phyloP scores from a whole-genome alignment of 2,329 filamentous ascomycete genomes.

The Talaromyces sp. region DNA sequence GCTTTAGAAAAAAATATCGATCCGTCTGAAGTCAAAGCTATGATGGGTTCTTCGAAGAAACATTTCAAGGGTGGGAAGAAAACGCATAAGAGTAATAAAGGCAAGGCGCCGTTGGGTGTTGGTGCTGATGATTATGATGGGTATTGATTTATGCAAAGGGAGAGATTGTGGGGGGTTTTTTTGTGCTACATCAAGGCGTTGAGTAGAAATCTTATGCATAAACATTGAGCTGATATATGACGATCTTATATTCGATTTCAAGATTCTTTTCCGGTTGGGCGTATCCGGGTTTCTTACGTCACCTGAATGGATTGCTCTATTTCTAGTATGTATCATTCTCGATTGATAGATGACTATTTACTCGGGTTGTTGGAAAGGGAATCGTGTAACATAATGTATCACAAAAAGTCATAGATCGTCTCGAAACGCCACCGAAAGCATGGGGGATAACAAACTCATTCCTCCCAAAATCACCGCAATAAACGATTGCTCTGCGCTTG shows the following conservation, averaged over 20 bases:
- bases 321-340: neutral
- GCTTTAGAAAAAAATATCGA: slow-evolving; percentile 84
- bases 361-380: neutral
- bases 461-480: slow-evolving; percentile 7
- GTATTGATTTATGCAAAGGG: neutral
- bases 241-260: neutral
- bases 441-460: neutral
- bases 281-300: neutral
- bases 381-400: slow-evolving; percentile 5
- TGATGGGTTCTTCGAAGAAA: slow-evolving; percentile 73
- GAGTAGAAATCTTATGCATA: neutral
- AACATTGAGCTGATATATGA: neutral
- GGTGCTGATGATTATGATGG: slow-evolving; percentile 16
- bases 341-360: neutral
- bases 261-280: neutral
- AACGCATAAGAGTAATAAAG: slow-evolving; percentile 28
- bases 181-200: neutral
- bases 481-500: slow-evolving; percentile 17
- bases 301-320: neutral
- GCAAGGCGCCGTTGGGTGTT: slow-evolving; percentile 23
- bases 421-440: neutral
- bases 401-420: neutral
- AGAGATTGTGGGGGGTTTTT: neutral
- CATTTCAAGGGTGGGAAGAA: slow-evolving; percentile 55
- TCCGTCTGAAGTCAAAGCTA: slow-evolving; percentile 58